Conservation (phyloP, 495 filamentous ascomycete species). For the Neurospora tetraspora region DNA sequence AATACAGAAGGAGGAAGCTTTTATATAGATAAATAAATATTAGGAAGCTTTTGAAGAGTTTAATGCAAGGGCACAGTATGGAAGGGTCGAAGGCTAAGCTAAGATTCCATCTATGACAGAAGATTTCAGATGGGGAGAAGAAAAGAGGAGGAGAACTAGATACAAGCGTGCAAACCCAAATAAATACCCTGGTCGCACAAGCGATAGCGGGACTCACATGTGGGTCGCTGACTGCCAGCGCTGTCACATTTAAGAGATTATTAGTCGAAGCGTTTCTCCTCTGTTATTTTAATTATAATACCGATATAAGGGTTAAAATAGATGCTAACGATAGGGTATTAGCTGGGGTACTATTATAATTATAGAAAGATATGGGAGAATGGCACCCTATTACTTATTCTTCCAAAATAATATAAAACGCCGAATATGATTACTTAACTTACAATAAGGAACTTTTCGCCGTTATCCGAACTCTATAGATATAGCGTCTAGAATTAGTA, state of each 20-base stretch:
- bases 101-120: too few relatives aligned
- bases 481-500: background rate
- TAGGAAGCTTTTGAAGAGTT: background rate
- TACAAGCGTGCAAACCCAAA: too few relatives aligned
- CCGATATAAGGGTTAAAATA: background rate
- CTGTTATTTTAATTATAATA: background rate
- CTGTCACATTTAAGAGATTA: background rate
- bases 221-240: too few relatives aligned
- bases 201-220: too few relatives aligned
- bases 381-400: background rate
- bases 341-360: background rate
- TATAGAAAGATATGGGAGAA: background rate
- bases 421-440: constrained; percentile 1
- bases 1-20: background rate
- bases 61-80: too few relatives aligned
- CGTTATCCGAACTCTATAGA: background rate
- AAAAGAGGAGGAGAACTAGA: too few relatives aligned
- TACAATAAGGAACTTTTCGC: background rate
- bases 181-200: too few relatives aligned
- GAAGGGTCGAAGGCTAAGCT: too few relatives aligned
- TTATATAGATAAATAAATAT: background rate
- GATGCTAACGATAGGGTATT: background rate
- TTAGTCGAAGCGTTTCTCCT: background rate
- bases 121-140: too few relatives aligned
- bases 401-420: background rate